Conservation (phyloP, 352 stramenopile genomes). For the Globisporangium spinosum region DNA sequence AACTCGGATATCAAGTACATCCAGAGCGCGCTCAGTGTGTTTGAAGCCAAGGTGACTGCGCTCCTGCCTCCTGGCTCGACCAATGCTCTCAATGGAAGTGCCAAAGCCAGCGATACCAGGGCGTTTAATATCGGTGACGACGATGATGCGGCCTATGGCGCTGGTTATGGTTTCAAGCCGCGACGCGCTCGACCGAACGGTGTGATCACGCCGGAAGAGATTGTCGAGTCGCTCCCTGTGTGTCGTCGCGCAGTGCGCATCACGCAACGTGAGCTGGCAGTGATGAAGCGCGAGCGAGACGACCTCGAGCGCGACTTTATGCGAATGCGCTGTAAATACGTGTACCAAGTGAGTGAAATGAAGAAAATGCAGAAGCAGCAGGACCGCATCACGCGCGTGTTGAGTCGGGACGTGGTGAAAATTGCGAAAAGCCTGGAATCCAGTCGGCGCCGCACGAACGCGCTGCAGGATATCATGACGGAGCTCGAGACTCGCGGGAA, state of each 20-base stretch:
- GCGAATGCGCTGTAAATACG: conserved; percentile 51
- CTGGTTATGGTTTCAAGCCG: conserved; percentile 3
- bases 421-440: conserved; percentile 62
- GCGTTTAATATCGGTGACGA: conserved; percentile 2
- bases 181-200: conserved; percentile 28
- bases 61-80: conserved; percentile 17
- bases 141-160: background rate
- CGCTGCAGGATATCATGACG: conserved; percentile 78
- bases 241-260: conserved; percentile 68
- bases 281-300: conserved; percentile 68
- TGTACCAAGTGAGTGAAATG: conserved; percentile 67
- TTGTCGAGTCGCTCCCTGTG: conserved; percentile 64
- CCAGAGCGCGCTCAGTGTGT: conserved; percentile 40
- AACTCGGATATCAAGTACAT: conserved; percentile 59
- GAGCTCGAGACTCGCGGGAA: conserved; percentile 64
- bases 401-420: conserved; percentile 40
- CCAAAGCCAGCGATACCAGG: background rate
- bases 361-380: conserved; percentile 73
- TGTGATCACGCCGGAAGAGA: conserved; percentile 66
- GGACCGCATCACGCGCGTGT: conserved; percentile 41
- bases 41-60: conserved; percentile 32
- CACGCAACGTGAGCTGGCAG: conserved; percentile 63
- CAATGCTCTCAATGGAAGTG: background rate
- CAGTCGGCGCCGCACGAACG: conserved; percentile 63
- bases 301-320: conserved; percentile 76